Conservation (phyloP, 768 basidiomycete genomes). For the Leccinum longicurvipes region DNA sequence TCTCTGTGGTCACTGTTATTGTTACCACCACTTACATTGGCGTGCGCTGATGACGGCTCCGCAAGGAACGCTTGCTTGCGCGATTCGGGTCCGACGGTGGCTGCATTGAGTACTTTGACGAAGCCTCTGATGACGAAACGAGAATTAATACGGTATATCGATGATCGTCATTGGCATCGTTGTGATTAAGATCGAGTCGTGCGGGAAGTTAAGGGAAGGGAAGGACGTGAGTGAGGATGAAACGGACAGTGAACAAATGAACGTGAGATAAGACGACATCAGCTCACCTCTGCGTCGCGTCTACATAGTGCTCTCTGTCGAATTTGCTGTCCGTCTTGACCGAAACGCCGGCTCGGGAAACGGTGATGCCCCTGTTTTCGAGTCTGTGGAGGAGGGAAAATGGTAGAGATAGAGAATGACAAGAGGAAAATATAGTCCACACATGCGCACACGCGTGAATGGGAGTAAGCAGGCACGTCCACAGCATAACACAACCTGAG, state of each 20-base stretch:
- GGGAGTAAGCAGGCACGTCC: not conserved
- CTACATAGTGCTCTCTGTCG: constrained; percentile 62
- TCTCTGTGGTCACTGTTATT: not conserved
- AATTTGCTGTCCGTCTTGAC: constrained; percentile 61
- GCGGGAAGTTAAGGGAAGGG: not conserved
- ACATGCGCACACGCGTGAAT: no score
- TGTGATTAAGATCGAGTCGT: not conserved
- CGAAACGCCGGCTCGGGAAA: constrained; percentile 58
- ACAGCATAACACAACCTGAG: not conserved
- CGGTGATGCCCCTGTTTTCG: constrained; percentile 51
- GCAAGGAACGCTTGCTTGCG: constrained; percentile 9
- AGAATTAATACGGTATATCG: not conserved
- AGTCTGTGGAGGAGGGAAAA: constrained; percentile 27
- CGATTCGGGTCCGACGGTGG: constrained; percentile 35
- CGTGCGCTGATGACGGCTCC: not conserved
- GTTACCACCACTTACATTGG: not conserved
- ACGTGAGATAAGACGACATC: not conserved
- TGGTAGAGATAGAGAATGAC: not conserved
- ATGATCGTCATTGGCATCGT: not conserved
- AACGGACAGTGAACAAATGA: not conserved
- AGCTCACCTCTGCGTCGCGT: constrained; percentile 66
- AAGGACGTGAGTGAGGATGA: not conserved
- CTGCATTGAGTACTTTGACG: constrained; percentile 47
- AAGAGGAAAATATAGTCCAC: no score
- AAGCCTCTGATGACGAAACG: constrained; percentile 36